Conservation (phyloP, 2,329 filamentous ascomycete species). For the Hypoxylon sp. region DNA sequence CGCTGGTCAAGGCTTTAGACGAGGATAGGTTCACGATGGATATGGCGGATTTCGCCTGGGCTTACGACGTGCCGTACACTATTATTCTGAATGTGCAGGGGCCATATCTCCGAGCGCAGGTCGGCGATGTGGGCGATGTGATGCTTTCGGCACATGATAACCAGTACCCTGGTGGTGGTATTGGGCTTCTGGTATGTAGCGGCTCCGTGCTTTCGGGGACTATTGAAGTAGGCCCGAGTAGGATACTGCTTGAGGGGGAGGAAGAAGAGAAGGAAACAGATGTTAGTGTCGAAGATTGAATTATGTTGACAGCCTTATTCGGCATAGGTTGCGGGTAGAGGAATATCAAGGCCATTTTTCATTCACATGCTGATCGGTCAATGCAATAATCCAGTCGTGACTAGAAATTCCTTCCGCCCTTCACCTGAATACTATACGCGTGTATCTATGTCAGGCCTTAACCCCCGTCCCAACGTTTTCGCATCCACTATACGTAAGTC, state of each 20-base stretch:
- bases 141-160: slow-evolving; percentile 37
- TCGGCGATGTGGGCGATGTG: slow-evolving; percentile 22
- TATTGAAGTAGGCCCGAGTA: background rate
- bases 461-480: background rate
- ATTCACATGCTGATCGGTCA: background rate
- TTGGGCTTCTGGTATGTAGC: slow-evolving; percentile 40
- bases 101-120: background rate
- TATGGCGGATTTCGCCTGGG: slow-evolving; percentile 39
- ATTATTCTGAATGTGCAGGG: slow-evolving; percentile 28
- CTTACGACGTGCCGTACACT: slow-evolving; percentile 40
- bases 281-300: background rate
- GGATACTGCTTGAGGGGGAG: background rate
- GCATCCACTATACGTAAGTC: background rate
- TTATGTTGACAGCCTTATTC: background rate
- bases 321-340: background rate
- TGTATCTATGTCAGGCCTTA: background rate
- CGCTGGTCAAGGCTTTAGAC: slow-evolving; percentile 44
- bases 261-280: background rate
- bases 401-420: background rate
- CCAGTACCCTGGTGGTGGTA: slow-evolving; percentile 42
- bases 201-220: background rate
- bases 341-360: background rate
- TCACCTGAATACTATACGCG: background rate
- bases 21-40: slow-evolving; percentile 36
- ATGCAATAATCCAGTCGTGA: background rate